These are phyloP conservation scores for Crinitomyces ghanaensis DNA, from an alignment of 805 yeast genomes.

Conservation along the genomic window DNA sequence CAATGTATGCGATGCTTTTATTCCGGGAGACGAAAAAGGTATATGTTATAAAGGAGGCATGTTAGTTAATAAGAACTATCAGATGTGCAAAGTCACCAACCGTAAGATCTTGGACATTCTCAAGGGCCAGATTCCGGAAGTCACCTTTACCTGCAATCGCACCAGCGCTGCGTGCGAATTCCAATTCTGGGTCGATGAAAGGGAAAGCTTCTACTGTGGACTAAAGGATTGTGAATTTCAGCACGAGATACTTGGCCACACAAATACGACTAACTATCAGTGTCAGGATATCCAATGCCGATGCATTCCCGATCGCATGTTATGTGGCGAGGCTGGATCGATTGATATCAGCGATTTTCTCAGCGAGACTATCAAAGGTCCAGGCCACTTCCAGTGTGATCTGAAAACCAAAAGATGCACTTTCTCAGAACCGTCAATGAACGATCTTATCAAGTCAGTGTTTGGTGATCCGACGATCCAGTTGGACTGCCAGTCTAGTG, in stretches of 20 bases:
- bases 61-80: slow-evolving; percentile 68
- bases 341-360: slow-evolving; percentile 90
- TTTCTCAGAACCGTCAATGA: slow-evolving; percentile 93
- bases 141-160: slow-evolving; percentile 77
- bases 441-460: slow-evolving; percentile 75
- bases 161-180: slow-evolving; percentile 61
- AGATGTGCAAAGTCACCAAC: slow-evolving; percentile 89
- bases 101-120: slow-evolving; percentile 72
- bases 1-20: slow-evolving; percentile 66
- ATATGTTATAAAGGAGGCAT: slow-evolving; percentile 84
- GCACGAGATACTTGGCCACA: slow-evolving; percentile 28
- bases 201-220: slow-evolving; percentile 85
- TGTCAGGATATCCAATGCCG: slow-evolving; percentile 75
- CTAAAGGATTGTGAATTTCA: slow-evolving; percentile 61
- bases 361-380: slow-evolving; percentile 81
- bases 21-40: slow-evolving; percentile 79
- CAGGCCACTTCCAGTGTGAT: slow-evolving; percentile 85
- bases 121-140: slow-evolving; percentile 77
- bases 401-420: slow-evolving; percentile 47
- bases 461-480: slow-evolving; percentile 93
- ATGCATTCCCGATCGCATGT: slow-evolving; percentile 84
- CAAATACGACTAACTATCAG: slow-evolving; percentile 61
- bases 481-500: slow-evolving; percentile 71
- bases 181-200: slow-evolving; percentile 91
- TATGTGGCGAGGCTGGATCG: slow-evolving; percentile 90